Base-by-base conservation (phyloP, 1,139 yeast species). In the Hansenula anomala region DNA sequence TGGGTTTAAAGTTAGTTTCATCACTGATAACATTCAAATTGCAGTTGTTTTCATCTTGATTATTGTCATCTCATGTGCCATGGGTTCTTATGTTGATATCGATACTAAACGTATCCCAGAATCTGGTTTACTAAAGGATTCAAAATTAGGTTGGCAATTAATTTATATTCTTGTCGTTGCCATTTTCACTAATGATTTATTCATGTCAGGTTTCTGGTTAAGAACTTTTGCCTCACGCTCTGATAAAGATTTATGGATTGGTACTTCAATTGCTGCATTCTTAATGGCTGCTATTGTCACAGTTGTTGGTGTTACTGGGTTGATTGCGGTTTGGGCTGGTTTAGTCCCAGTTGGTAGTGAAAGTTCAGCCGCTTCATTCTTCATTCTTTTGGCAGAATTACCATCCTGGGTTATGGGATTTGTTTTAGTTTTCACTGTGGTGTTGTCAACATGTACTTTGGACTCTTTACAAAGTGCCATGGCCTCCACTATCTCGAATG, bases 181-280 rank as follows among this genome's bases (percentile, higher is more conserved):
- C 23, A 83, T 90, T 56, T 74, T 88, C 37, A 86, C 97, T 30
- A 90, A 90, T 54, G 96, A 88, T 57, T 79, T 90, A 55, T 89
- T 90, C 60, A 68, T 90, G 73, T 78, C 95, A 27, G 96, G 96
- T 0, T 89, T 89, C 59, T 90, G 97, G 97, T 67, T 90, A 48
- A 73, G 97, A 56, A 85, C 97, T 0, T 90, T 90, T 67, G 96
- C 97, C 4, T 82, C 96, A 14, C 76, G 78, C 46, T 67, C 89
- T 11, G 78, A 88, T 60, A 78, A 70, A 52, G 96, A 89, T 55
- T 70, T 90, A 53, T 63, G 75, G 60, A 74, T 86, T 50, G 95
- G 95, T 18, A 78, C 90, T 39, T 67, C 80, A 3, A 64, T 89
- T 44, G 95, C 96, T 1, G 73, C 92, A 0, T 56, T 84, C 42